Evolutionary conservation across 2,329 filamentous ascomycete species (phyloP), one percentile per base, ranked within the genome.

Genomic region (Apiospora aurea): DNA sequence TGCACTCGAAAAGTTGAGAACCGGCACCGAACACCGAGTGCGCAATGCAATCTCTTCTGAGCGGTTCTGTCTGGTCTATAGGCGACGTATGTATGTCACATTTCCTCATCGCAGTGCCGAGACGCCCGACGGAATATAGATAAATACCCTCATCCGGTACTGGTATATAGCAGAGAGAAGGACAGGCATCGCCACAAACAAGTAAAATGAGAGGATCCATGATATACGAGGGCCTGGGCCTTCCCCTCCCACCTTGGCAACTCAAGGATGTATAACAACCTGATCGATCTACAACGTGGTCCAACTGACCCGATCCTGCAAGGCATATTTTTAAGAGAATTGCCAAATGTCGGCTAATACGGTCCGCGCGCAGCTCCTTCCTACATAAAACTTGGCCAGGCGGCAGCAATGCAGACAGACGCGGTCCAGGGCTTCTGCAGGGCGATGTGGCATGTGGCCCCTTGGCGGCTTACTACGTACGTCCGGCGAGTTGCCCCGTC

Each of bases 381-480:
- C 49, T 29, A 61, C 53, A 38, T 16, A 38, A 21, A 38, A 34
- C 8, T 2, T 61, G 34, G 57, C 10, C 41, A 41, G 34, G 34
- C 34, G 10, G 57, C 34, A 34, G 57, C 57, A 64, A 64, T 41
- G 57, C 29, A 64, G 57, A 41, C 14, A 38, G 34, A 16, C 34
- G 57, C 53, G 57, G 18, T 64, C 34, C 34, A n/a, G 34, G 34
- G 29, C 34, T 34, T 29, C 26, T 34, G 34, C 57, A 21, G 57
- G 57, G 57, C 34, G 34, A 38, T 41, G 21, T 41, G 3, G 26
- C 24, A 38, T 41, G 21, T 41, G 3, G 26, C 24, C 34, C 34
- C 57, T 64, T 64, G 34, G 57, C 34, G 29, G 57, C 57, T 64
- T 64, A 64, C 57, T 64, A 64, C 29, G 21, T 64, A 64, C 29